Evolutionary conservation across 1,139 yeast genomes (phyloP).

Genomic region (Ogataea hybrid): DNA sequence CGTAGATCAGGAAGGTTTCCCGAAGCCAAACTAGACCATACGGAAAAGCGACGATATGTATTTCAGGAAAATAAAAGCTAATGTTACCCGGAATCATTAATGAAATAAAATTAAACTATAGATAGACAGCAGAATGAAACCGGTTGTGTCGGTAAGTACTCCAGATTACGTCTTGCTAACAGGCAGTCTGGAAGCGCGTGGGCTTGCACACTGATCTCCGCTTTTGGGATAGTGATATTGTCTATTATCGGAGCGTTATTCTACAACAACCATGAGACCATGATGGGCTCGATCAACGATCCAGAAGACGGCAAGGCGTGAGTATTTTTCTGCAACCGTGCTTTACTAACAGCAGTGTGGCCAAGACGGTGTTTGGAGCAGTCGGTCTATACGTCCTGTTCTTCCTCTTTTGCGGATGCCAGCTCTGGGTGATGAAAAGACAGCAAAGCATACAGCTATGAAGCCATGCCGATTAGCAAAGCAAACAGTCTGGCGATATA

Average conservation of each 20-base stretch:
- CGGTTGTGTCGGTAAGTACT: constrained; percentile 43
- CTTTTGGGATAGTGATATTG: constrained; percentile 85
- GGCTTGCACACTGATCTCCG: constrained; percentile 90
- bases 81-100: constrained; percentile 7
- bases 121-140: constrained; percentile 35
- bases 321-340: constrained; percentile 29
- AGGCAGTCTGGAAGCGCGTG: constrained; percentile 77
- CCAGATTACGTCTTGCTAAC: not conserved
- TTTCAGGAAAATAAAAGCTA: not conserved
- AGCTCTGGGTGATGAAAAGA: constrained; percentile 61
- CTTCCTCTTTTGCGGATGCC: constrained; percentile 87
- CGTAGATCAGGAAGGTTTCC: constrained; percentile 16
- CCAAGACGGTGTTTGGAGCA: constrained; percentile 86
- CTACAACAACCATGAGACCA: constrained; percentile 77
- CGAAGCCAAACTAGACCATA: not conserved
- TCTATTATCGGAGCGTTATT: constrained; percentile 82
- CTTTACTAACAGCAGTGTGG: constrained; percentile 48
- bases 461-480: not conserved
- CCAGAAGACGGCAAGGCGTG: constrained; percentile 89
- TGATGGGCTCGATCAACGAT: constrained; percentile 88
- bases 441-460: constrained; percentile 54
- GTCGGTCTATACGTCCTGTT: constrained; percentile 78
- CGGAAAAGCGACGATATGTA: not conserved
- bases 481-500: not conserved
- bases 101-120: not conserved